These are phyloP conservation scores for Colletotrichum abscissum DNA, from an alignment of 2,329 filamentous ascomycete genomes.

Conservation along the genomic window DNA sequence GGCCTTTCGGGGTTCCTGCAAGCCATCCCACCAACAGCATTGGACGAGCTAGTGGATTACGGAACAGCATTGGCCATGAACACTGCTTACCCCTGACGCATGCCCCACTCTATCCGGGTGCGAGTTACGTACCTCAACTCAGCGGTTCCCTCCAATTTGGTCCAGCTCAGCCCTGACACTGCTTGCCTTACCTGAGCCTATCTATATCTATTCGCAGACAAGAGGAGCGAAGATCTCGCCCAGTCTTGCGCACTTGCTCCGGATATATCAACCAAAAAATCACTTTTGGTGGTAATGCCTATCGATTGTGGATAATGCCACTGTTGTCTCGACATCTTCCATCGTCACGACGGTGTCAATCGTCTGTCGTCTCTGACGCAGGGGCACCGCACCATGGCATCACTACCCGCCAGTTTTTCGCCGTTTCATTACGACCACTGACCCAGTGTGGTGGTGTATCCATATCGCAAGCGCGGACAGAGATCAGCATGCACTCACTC, in stretches of 20 bases:
- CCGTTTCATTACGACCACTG: conserved; percentile 20
- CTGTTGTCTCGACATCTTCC: not conserved
- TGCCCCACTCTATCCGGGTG: not conserved
- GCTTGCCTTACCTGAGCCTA: conserved; percentile 23
- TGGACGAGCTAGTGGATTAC: not conserved
- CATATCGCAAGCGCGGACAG: conserved; percentile 13
- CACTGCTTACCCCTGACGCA: not conserved
- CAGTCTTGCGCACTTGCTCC: not conserved
- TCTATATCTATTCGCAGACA: not conserved
- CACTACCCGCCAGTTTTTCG: not conserved
- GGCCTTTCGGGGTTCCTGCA: conserved; percentile 11
- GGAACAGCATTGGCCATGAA: not conserved
- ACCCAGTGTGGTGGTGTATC: not conserved
- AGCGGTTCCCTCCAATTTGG: conserved; percentile 8
- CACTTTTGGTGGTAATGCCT: too few species aligned
- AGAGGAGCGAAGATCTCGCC: not conserved
- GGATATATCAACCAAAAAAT: too few species aligned
- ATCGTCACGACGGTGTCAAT: not conserved
- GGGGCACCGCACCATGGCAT: conserved; percentile 19
- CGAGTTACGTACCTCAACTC: conserved; percentile 6
- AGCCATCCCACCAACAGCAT: conserved; percentile 8
- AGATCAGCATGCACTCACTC: conserved; percentile 19
- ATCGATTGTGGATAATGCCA: not conserved
- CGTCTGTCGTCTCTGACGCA: not conserved
- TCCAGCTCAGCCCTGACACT: conserved; percentile 19